Base-by-base conservation (phyloP, 805 yeast genomes). In the Yarrowia sp. region DNA sequence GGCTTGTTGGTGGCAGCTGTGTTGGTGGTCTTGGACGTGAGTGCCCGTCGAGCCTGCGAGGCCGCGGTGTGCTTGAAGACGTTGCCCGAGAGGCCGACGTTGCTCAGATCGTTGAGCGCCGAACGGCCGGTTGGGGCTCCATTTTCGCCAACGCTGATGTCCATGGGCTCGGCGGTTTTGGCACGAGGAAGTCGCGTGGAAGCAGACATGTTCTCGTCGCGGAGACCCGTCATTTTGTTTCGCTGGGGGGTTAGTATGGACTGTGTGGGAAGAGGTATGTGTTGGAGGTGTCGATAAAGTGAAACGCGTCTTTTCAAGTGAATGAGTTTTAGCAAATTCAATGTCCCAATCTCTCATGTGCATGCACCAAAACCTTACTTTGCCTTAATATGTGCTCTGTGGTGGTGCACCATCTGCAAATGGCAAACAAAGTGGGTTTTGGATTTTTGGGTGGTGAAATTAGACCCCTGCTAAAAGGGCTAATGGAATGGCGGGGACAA, bases 1-100 rank as follows among this genome's bases (percentile, higher is more conserved):
- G 78, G 79, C 73, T 81, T 82, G 77, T 91, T 83, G 63, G 93
- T 83, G n/a, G 55, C 53, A 4, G 66, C 53, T 20, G 34, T 33
- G 24, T 61, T 61, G 24, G 66, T 47, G 55, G 66, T 46, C 55
- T 61, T 61, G n/a, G 66, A 61, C 24, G 46, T 46, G 53, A 61
- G 55, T 15, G 55, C 66, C 20, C 66, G 66, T 20, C 66, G 55
- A n/a, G 55, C 36, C 66, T 46, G 53, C 38, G 30, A 36, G 36
- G 66, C 46, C 38, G 53, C 55, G 30, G 66, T 46, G 66, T 61
- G 55, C 46, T 61, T 61, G 66, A 38, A 36, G 66, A 24, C 46
- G 46, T 61, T 61, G 55, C 19, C 17, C 36, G 53, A 17, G 44
- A 34, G 44, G 24, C 66, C 55, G n/a, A 61, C 55, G 55, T 61